Evolutionary conservation across 1,139 yeast genomes (phyloP).

Genomic region (Geotrichum carabidarum): DNA sequence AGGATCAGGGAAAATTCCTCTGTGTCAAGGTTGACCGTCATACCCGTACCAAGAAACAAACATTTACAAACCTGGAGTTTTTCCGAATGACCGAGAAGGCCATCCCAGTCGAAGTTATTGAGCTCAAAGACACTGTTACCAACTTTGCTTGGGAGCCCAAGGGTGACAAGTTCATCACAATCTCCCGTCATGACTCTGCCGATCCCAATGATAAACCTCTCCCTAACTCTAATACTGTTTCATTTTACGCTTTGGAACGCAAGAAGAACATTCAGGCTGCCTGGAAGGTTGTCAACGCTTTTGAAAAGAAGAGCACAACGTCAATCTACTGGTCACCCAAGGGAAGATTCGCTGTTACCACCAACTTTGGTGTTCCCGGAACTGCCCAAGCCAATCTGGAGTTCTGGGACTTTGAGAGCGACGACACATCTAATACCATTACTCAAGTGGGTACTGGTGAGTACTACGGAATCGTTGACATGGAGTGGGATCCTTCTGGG

Average conservation of each 20-base stretch:
- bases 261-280: conserved; percentile 45
- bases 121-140: conserved; percentile 81
- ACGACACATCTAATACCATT: conserved; percentile 45
- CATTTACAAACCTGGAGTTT: conserved; percentile 88
- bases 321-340: conserved; percentile 85
- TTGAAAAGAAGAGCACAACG: conserved; percentile 64
- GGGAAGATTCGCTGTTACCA: conserved; percentile 82
- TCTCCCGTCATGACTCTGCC: conserved; percentile 47
- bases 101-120: conserved; percentile 91
- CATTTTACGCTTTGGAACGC: conserved; percentile 80
- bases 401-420: conserved; percentile 65
- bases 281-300: conserved; percentile 54
- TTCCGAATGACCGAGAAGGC: conserved; percentile 84
- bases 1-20: conserved; percentile 73
- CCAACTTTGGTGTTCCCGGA: conserved; percentile 60
- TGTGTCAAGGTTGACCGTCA: conserved; percentile 97
- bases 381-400: conserved; percentile 51
- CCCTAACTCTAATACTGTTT: conserved; percentile 62
- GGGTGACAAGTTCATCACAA: conserved; percentile 77
- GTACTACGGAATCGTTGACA: conserved; percentile 74
- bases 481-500: conserved; percentile 96
- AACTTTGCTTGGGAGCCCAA: conserved; percentile 96
- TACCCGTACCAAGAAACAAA: conserved; percentile 88
- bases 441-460: conserved; percentile 55
- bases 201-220: conserved; percentile 44